A percentile compares a stretch with the other conserved stretches of the same genome.
Conservation (phyloP, 495 filamentous ascomycete genomes). For the Chaetomium cochliodes region DNA sequence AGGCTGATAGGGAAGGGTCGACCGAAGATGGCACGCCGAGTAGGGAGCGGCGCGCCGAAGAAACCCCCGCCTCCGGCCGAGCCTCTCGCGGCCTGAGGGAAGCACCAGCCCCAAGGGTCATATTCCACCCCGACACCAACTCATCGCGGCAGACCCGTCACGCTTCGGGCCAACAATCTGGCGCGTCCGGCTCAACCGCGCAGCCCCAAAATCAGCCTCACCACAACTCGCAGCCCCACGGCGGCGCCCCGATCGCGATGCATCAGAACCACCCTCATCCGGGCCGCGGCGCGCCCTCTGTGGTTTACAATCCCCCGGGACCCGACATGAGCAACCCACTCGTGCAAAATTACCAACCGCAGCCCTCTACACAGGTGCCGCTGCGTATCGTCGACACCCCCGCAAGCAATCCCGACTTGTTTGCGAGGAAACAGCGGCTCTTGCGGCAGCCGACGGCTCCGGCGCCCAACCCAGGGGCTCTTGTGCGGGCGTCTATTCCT, state of each 20-base stretch:
- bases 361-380: conserved; percentile 52
- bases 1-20: conserved; percentile 51
- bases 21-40: conserved; percentile 64
- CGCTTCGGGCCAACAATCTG: conserved; percentile 47
- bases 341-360: conserved; percentile 60
- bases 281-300: conserved; percentile 41
- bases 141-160: conserved; percentile 60
- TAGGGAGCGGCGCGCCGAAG: conserved; percentile 59
- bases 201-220: conserved; percentile 34
- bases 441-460: conserved; percentile 30
- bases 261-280: conserved; percentile 32
- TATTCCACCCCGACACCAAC: conserved; percentile 76
- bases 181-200: conserved; percentile 24
- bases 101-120: conserved; percentile 71
- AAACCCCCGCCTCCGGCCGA: conserved; percentile 55
- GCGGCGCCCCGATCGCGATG: conserved; percentile 20
- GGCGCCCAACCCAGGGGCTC: conserved; percentile 27
- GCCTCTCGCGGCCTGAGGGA: conserved; percentile 70
- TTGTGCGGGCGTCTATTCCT: conserved; percentile 29
- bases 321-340: conserved; percentile 49
- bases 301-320: conserved; percentile 38
- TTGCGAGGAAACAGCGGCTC: conserved; percentile 48
- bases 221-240: conserved; percentile 26
- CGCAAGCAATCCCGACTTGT: conserved; percentile 62
- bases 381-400: conserved; percentile 71